Base-by-base conservation (phyloP, 352 stramenopile species). In the Albugo candida region DNA sequence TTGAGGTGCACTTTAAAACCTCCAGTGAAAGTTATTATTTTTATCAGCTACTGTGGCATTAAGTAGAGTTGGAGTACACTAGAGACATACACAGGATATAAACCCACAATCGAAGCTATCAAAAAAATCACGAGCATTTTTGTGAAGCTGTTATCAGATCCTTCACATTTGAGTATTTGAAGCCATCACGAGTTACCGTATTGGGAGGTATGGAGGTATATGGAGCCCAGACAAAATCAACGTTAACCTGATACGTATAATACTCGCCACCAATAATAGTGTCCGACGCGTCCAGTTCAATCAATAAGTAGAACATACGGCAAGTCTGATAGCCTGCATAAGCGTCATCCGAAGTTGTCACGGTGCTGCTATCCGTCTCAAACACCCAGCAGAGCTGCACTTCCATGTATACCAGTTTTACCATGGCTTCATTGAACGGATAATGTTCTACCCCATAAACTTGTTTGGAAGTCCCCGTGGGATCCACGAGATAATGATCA, bases 321-420 rank as follows among this genome's bases (percentile, higher is more conserved):
- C 60, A 1, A 69, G 57, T 55, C 81, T 70, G 21, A 74, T 60
- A 20, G 81, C 61, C 65, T 64, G 81, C 46, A 59, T 63, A 47
- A 84, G 74, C 38, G 8, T 19, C 17, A 21, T 43, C 17, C 38
- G 38, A 43, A 43, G 17, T 19, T 43, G 19, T 43, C 17, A 43
- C 38, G 17, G 17, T 43, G 8, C 19, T 43, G 38, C 17, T 24
- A 43, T 43, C 19, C 38, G 38, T 19, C 17, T 43, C 19, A 21
- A 43, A 3, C 8, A 43, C 38, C 19, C 38, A 21, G 38, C 19
- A 43, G 8, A 51, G 6, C 42, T 13, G 24, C 58, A 56, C 14
- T 56, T 51, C 45, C 60, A 60, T 12, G 41, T 45, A 37, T 55
- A 45, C 57, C 57, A 65, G 6, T 46, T 60, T 39, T 61, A 42